These are phyloP conservation scores for Maudiozyma humilis DNA, from an alignment of 1,139 yeast species.

Conservation along the genomic window DNA sequence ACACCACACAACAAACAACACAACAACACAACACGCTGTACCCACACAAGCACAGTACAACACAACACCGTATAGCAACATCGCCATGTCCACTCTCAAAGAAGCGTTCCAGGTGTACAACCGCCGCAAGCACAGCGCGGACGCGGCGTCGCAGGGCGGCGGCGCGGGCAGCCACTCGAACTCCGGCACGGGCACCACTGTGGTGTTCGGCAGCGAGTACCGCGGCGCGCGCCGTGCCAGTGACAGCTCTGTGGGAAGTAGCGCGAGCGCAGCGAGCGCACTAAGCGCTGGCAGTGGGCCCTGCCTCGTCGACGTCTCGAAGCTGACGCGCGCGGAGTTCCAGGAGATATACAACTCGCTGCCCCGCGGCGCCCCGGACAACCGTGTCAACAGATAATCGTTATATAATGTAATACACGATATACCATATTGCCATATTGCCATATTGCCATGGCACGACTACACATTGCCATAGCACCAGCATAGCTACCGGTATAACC, in stretches of 20 bases:
- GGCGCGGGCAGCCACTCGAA: constrained; percentile 23
- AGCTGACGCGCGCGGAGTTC: constrained; percentile 26
- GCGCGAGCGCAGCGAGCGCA: neutral
- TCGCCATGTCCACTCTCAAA: constrained; percentile 27
- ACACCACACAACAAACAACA: too few relatives aligned
- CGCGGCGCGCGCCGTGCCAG: constrained; percentile 6
- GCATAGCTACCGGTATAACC: too few relatives aligned
- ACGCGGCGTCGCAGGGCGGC: constrained; percentile 21
- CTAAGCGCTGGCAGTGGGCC: constrained; percentile 6
- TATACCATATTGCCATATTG: too few relatives aligned
- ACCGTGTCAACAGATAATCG: constrained; percentile 30
- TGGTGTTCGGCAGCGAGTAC: constrained; percentile 22
- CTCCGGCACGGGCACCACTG: constrained; percentile 20
- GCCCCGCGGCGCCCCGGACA: constrained; percentile 30
- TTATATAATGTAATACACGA: too few relatives aligned
- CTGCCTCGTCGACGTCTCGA: constrained; percentile 24
- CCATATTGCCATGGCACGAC: too few relatives aligned
- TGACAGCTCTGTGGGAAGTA: neutral
- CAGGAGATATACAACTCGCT: constrained; percentile 20
- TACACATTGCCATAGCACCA: too few relatives aligned
- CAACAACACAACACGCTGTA: too few relatives aligned
- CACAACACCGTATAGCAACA: too few relatives aligned
- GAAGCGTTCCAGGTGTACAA: constrained; percentile 30
- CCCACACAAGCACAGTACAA: too few relatives aligned
- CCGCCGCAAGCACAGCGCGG: constrained; percentile 24